Evolutionary conservation across 208 protist species (phyloP).

Genomic region (Perkinsela sp.): DNA sequence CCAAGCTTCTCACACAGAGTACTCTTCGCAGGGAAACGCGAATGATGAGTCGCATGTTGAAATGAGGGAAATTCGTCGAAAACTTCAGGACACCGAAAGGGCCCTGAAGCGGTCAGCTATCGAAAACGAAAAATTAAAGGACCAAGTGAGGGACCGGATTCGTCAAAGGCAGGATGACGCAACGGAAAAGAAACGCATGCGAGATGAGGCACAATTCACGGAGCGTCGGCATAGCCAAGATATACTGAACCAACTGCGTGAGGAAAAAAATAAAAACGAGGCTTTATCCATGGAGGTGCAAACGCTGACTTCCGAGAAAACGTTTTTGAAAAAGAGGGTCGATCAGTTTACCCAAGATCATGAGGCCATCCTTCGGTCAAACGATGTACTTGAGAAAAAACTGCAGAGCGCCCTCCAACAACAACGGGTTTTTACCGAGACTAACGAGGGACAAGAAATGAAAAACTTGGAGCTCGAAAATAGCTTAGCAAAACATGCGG

Average conservation of each 20-base stretch:
- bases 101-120: background rate
- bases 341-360: background rate
- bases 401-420: background rate
- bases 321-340: background rate
- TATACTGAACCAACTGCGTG: background rate
- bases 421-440: background rate
- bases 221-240: background rate
- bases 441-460: background rate
- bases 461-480: background rate
- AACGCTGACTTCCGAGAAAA: background rate
- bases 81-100: no score
- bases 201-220: background rate
- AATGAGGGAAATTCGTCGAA: no score
- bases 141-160: background rate
- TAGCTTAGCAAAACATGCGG: background rate
- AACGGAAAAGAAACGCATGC: background rate
- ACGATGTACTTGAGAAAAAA: background rate
- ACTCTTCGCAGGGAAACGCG: no score
- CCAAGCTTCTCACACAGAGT: no score
- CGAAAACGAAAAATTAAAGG: background rate
- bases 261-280: background rate
- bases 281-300: background rate
- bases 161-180: background rate
- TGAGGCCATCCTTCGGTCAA: background rate
- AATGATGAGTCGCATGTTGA: no score